Conservation (phyloP, 2,329 filamentous ascomycete species). For the Grosmannia huntii region DNA sequence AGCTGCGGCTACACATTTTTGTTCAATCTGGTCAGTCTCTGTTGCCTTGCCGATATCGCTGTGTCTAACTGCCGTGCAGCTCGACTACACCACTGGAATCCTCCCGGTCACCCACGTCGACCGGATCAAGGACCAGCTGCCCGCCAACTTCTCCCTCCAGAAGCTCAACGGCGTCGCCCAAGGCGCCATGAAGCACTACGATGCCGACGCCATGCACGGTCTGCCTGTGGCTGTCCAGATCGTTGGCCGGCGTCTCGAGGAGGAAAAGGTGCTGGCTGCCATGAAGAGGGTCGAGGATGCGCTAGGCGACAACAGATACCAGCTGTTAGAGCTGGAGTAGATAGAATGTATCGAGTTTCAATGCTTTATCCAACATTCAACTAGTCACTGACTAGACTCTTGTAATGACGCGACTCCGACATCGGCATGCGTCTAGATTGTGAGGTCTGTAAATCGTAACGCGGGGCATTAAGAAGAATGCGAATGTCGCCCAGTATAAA, state of each 20-base stretch:
- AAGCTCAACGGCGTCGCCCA: slow-evolving; percentile 66
- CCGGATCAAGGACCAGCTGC: slow-evolving; percentile 50
- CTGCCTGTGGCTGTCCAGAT: slow-evolving; percentile 79
- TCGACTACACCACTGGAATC: slow-evolving; percentile 77
- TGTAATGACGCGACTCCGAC: neutral
- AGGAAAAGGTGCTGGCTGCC: slow-evolving; percentile 73
- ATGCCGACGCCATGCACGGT: slow-evolving; percentile 72
- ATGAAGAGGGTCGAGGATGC: slow-evolving; percentile 72
- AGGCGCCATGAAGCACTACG: slow-evolving; percentile 78
- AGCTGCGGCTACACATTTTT: slow-evolving; percentile 89
- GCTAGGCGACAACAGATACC: slow-evolving; percentile 44
- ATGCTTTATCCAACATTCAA: no score
- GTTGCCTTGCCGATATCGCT: no score
- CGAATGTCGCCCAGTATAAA: no score
- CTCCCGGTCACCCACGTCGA: slow-evolving; percentile 81
- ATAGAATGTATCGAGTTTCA: no score
- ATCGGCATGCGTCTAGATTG: neutral
- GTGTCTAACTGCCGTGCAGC: slow-evolving; percentile 25
- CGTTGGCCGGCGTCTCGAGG: slow-evolving; percentile 65
- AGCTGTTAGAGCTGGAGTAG: slow-evolving; percentile 35
- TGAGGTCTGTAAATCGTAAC: no score
- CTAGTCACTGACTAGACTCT: no score
- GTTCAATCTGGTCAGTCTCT: slow-evolving; percentile 64
- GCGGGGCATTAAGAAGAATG: no score
- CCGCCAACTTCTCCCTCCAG: slow-evolving; percentile 44